Evolutionary conservation across 345 rosid genomes (phyloP).

Genomic region (Moricandia arvensis): DNA sequence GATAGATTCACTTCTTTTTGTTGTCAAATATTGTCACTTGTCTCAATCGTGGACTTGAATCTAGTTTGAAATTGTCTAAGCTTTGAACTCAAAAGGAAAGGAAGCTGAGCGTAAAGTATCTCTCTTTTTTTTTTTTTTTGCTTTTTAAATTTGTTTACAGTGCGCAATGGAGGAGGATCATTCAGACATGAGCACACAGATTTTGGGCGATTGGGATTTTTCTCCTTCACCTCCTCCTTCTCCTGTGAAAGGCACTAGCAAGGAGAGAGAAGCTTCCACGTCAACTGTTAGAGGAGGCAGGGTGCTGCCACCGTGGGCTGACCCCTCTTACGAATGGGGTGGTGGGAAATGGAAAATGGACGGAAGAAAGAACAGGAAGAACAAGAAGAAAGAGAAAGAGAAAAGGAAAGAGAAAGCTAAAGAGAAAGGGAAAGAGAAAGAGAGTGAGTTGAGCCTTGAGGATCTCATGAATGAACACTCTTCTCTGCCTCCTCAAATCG

Average conservation of each 20-base stretch:
- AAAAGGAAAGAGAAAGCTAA: background rate
- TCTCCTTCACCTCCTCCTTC: no score
- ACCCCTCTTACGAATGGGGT: constrained; percentile 18
- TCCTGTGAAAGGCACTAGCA: background rate
- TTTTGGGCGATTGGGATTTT: background rate
- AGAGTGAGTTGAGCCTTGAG: constrained; percentile 21
- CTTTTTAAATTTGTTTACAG: background rate
- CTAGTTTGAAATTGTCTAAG: no score
- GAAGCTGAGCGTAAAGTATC: no score
- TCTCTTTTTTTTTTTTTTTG: background rate
- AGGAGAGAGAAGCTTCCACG: background rate
- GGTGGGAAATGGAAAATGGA: constrained; percentile 22
- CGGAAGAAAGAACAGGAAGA: constrained; percentile 14
- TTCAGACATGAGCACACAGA: background rate
- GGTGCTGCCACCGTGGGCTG: constrained; percentile 7
- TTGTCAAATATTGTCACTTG: no score
- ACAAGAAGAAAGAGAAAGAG: background rate
- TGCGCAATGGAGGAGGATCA: background rate
- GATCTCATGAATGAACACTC: constrained; percentile 21
- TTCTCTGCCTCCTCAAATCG: constrained; percentile 26
- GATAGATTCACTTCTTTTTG: no score
- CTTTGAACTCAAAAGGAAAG: no score
- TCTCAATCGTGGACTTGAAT: no score
- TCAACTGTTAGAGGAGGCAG: background rate
- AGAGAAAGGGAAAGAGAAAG: background rate